phyloP scores from a whole-genome alignment of 768 basidiomycete genomes.

The Mycena floridula region DNA sequence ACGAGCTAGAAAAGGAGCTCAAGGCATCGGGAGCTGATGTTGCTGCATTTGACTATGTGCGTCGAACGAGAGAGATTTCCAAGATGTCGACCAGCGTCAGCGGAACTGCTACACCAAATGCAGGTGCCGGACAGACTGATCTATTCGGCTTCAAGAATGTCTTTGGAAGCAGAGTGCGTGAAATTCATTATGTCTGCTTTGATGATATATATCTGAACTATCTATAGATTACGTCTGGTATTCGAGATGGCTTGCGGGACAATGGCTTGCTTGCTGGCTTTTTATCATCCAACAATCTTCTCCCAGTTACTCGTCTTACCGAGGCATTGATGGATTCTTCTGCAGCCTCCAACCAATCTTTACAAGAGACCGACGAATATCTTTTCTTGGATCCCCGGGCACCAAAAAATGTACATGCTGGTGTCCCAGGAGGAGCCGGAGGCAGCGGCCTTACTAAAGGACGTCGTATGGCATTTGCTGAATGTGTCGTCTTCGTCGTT shows the following conservation, averaged over 20 bases:
- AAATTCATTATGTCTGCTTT: too few relatives aligned
- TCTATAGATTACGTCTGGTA: background rate
- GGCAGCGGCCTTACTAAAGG: constrained; percentile 37
- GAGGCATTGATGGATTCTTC: constrained; percentile 99
- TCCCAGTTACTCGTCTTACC: constrained; percentile 86
- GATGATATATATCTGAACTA: too few relatives aligned
- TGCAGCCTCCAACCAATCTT: constrained; percentile 85
- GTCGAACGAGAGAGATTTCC: constrained; percentile 85
- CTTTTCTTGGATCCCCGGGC: constrained; percentile 90
- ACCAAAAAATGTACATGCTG: constrained; percentile 47
- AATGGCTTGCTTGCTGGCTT: constrained; percentile 98
- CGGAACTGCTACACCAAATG: constrained; percentile 59
- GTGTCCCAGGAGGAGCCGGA: constrained; percentile 47
- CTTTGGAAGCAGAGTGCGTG: constrained; percentile 76
- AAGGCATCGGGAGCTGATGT: constrained; percentile 76
- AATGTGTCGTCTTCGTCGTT: constrained; percentile 90
- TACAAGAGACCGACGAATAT: constrained; percentile 96
- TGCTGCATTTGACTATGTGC: constrained; percentile 86
- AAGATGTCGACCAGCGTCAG: constrained; percentile 67
- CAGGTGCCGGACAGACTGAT: constrained; percentile 69
- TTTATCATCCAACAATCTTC: constrained; percentile 88
- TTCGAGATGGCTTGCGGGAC: constrained; percentile 89
- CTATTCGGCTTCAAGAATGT: constrained; percentile 93
- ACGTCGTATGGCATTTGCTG: constrained; percentile 71
- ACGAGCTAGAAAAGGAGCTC: constrained; percentile 83